Evolutionary conservation across 2,329 filamentous ascomycete species (phyloP), one percentile per base, ranked within the genome.

Genomic region (Talaromyces verruculosus): DNA sequence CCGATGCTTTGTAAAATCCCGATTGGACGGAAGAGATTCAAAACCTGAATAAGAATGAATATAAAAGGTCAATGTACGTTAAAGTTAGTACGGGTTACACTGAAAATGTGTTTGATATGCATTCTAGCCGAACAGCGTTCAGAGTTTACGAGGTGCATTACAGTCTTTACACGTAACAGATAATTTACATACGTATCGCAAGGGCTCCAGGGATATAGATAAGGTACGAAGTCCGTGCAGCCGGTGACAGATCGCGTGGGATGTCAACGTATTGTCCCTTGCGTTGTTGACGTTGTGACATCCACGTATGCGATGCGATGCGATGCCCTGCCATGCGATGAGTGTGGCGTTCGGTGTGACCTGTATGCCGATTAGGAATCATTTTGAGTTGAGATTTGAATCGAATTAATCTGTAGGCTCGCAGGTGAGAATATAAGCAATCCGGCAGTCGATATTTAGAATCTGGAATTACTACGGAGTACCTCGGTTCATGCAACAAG

Each of bases 1-100:
- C 81, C 49, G 81, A 83, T 71, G 69, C 74, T 68, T 65, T 79
- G 63, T 65, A 57, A 53, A 10, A 43, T 19, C 19, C 5, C 22
- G 30, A 60, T 57, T 39, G 53, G n/a, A 39, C 19, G 11, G 19
- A 37, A 37, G 28, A 33, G 0, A 22, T 33, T 6, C 11, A 53
- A 33, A n/a, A 10, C 15, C 7, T 5, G 28, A 15, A 33, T n/a
- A 33, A 22, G 30, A 25, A 22, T 33, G 33, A 57, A 57, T 39
- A 43, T 33, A 28, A 60, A 60, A 60, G 33, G 7, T 43, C 55
- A 30, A 30, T 58, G 33, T 51, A 62, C 30, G 35, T 60, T 60
- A n/a, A 60, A 60, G 15, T 63, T 39, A 57, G 19, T 57, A 57
- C 11, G n/a, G 25, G 53, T 37, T 57, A 39, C 11, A 35, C 15